Percentiles rank a stretch among this genome's conserved stretches.
These are phyloP conservation scores for Echinosophora koreensis DNA, from an alignment of 306 rosid genomes.

Conservation along the genomic window DNA sequence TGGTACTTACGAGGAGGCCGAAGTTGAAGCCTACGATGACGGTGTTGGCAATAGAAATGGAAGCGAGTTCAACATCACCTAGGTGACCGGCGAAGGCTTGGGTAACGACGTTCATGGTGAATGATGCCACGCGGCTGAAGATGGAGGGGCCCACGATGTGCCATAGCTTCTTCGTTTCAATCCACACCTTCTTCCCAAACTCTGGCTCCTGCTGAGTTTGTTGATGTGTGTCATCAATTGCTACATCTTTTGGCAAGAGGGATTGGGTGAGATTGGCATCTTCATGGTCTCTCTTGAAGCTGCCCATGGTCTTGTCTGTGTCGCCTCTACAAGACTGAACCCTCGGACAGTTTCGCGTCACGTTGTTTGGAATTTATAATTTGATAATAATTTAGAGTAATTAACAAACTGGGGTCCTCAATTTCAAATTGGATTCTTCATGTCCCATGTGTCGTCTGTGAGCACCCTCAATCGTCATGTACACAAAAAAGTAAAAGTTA, in stretches of 20 bases:
- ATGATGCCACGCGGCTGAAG: slow-evolving; percentile 67
- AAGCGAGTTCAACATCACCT: slow-evolving; percentile 71
- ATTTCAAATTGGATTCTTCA: neutral
- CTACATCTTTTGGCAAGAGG: neutral
- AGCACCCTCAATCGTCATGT: too few species aligned
- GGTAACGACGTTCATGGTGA: slow-evolving; percentile 76
- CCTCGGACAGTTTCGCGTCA: neutral
- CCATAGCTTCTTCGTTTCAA: slow-evolving; percentile 76
- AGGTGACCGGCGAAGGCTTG: slow-evolving; percentile 88
- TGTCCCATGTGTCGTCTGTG: neutral
- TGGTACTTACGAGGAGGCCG: slow-evolving; percentile 72
- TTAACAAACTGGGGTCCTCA: neutral
- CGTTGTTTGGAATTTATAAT: neutral
- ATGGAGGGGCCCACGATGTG: slow-evolving; percentile 77
- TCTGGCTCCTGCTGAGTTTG: neutral
- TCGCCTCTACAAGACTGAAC: neutral
- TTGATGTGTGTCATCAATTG: neutral
- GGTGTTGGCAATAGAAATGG: slow-evolving; percentile 74
- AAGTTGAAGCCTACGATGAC: slow-evolving; percentile 80
- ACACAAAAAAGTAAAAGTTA: too few species aligned
- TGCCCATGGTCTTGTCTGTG: neutral
- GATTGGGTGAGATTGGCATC: slow-evolving; percentile 24
- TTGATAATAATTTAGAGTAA: too few species aligned
- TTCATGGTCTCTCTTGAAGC: neutral
- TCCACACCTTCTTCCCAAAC: slow-evolving; percentile 48